Evolutionary conservation across 2,329 filamentous ascomycete species (phyloP).

Genomic region (Septoria petroselini): DNA sequence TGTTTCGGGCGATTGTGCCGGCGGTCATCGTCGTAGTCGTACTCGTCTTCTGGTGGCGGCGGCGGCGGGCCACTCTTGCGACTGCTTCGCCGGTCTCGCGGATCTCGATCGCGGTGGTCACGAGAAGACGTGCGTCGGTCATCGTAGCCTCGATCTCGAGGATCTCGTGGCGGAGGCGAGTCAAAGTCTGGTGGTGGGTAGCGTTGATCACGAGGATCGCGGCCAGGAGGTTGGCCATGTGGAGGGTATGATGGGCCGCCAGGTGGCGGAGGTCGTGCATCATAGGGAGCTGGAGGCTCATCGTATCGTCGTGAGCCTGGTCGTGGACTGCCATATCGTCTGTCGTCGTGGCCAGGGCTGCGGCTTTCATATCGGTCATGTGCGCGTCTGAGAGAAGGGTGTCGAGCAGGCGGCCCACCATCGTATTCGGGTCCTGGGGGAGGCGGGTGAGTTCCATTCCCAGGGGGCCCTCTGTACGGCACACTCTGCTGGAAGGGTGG

Average conservation of each 20-base stretch:
- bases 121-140: too few relatives aligned
- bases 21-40: conserved; percentile 17
- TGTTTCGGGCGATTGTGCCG: conserved; percentile 16
- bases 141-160: conserved; percentile 11
- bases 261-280: conserved; percentile 7
- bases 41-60: too few relatives aligned
- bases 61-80: conserved; percentile 1
- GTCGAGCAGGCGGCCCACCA: conserved; percentile 20
- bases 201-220: conserved; percentile 13
- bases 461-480: conserved; percentile 9
- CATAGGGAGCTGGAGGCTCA: conserved; percentile 6
- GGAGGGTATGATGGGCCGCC: conserved; percentile 12
- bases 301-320: conserved; percentile 14
- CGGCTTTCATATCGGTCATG: conserved; percentile 21
- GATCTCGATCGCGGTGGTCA: conserved; percentile 7
- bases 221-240: conserved; percentile 4
- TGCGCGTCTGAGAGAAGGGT: conserved; percentile 22
- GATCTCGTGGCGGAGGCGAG: conserved; percentile 6
- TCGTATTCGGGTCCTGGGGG: conserved; percentile 15
- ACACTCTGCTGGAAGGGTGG: conserved; percentile 15
- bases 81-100: conserved; percentile 14
- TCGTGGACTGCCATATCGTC: conserved; percentile 18
- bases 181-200: conserved; percentile 8
- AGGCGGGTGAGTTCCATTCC: conserved; percentile 1
- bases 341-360: conserved; percentile 19